These are phyloP conservation scores for Hyphopichia buzzinii DNA, from an alignment of 1,139 yeast genomes.

Conservation along the genomic window DNA sequence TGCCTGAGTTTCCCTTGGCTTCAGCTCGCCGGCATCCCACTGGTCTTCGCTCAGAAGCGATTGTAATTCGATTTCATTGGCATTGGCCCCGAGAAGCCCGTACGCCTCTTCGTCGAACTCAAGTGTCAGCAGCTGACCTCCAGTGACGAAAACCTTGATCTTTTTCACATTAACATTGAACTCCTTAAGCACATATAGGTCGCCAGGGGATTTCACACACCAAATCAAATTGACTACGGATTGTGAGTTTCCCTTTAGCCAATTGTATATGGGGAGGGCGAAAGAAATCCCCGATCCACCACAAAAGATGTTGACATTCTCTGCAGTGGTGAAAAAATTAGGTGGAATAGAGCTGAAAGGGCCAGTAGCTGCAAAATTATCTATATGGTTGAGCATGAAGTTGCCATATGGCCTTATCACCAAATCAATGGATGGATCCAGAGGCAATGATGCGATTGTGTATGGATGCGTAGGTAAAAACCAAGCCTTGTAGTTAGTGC, in stretches of 20 bases:
- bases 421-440: constrained; percentile 19
- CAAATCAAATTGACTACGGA: constrained; percentile 37
- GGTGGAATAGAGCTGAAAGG: constrained; percentile 29
- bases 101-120: constrained; percentile 12
- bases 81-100: constrained; percentile 17
- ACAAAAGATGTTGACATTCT: constrained; percentile 58
- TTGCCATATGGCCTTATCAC: constrained; percentile 18
- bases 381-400: constrained; percentile 15
- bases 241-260: constrained; percentile 22
- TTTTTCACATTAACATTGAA: constrained; percentile 23
- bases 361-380: constrained; percentile 21
- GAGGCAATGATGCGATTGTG: constrained; percentile 19
- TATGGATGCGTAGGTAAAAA: constrained; percentile 41
- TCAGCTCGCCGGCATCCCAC: constrained; percentile 4
- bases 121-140: constrained; percentile 3
- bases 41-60: constrained; percentile 6
- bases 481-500: constrained; percentile 19
- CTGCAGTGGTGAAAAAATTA: constrained; percentile 38
- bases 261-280: constrained; percentile 58
- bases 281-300: constrained; percentile 89
- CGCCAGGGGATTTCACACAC: constrained; percentile 49
- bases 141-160: constrained; percentile 23
- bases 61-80: constrained; percentile 18
- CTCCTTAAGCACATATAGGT: constrained; percentile 38
- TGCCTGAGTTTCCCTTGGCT: constrained; percentile 13